A percentile compares a stretch with the other conserved stretches of the same genome.
Conservation (phyloP, 306 rosid species). For the Glycine soja region DNA sequence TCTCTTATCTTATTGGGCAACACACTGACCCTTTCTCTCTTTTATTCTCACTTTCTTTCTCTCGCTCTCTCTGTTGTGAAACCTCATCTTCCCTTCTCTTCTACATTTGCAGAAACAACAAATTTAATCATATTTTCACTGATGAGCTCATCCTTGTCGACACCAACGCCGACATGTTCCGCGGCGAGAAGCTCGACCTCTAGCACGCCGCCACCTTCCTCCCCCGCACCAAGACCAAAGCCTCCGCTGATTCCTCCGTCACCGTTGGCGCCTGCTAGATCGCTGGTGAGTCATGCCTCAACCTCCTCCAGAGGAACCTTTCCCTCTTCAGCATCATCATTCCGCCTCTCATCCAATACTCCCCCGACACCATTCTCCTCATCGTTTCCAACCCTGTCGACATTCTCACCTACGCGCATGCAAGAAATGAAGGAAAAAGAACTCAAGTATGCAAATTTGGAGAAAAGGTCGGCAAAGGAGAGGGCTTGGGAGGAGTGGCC, state of each 20-base stretch:
- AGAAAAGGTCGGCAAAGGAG: conserved; percentile 83
- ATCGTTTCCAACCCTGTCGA: conserved; percentile 92
- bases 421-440: no score
- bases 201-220: conserved; percentile 94
- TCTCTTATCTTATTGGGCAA: no score
- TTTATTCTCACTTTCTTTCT: no score
- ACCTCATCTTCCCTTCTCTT: not conserved
- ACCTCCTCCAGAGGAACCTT: conserved; percentile 76
- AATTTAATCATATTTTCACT: conserved; percentile 43
- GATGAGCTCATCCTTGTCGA: conserved; percentile 89
- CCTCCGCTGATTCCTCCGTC: conserved; percentile 71
- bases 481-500: conserved; percentile 94
- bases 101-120: not conserved
- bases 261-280: conserved; percentile 86
- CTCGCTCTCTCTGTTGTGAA: no score
- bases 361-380: conserved; percentile 64
- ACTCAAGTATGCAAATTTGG: conserved; percentile 84
- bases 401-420: conserved; percentile 71
- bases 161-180: conserved; percentile 73
- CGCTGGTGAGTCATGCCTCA: conserved; percentile 78
- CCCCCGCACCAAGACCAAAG: conserved; percentile 80
- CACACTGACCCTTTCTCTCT: no score
- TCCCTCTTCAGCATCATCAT: conserved; percentile 63
- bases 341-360: conserved; percentile 63
- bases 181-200: conserved; percentile 94